Evolutionary conservation across 2,329 filamentous ascomycete genomes (phyloP).

Genomic region (Microdochium bolleyi): DNA sequence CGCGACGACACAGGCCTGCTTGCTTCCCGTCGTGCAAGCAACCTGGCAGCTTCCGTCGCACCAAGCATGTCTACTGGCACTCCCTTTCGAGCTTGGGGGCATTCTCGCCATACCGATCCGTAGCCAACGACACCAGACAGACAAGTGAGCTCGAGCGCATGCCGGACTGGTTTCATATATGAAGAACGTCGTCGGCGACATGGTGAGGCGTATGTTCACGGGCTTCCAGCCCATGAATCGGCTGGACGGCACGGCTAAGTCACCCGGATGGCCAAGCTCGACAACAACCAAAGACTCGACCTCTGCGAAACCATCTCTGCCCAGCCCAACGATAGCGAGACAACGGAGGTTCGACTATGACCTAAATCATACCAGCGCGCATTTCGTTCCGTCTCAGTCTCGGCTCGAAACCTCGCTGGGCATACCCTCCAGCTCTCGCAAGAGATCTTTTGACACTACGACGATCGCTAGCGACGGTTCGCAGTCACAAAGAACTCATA

Average conservation of each 20-base stretch:
- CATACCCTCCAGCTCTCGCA: neutral
- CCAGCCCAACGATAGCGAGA: neutral
- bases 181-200: neutral
- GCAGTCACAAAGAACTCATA: neutral
- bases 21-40: neutral
- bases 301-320: neutral
- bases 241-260: neutral
- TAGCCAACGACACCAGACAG: neutral
- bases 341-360: no score
- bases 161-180: neutral
- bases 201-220: neutral
- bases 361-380: neutral
- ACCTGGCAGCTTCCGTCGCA: neutral
- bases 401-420: neutral
- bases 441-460: neutral
- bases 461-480: neutral
- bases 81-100: neutral
- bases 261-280: neutral
- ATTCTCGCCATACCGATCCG: neutral
- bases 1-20: no score
- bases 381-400: neutral
- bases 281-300: neutral
- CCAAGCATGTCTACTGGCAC: conserved; percentile 15
- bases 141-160: neutral
- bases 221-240: neutral